phyloP scores from a whole-genome alignment of 495 filamentous ascomycete genomes.

The Thermothielavioides terrestris region DNA sequence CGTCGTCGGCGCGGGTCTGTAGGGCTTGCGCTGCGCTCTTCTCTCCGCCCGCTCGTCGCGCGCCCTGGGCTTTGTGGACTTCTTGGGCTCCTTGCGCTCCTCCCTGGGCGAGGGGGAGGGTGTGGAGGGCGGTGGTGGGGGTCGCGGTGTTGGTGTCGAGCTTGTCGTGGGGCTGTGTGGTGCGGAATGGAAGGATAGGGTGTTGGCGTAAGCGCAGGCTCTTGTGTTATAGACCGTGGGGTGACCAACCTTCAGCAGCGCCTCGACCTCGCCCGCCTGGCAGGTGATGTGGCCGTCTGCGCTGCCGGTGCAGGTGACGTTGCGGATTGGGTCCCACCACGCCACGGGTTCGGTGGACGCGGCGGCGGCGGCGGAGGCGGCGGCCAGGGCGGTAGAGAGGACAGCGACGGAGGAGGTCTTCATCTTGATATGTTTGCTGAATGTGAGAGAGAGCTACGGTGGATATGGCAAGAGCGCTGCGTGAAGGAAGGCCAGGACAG shows the following conservation, averaged over 20 bases:
- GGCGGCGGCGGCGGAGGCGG: not conserved
- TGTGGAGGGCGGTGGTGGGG: no score
- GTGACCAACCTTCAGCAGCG: not conserved
- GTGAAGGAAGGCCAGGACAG: no score
- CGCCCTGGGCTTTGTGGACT: no score
- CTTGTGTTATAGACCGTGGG: no score
- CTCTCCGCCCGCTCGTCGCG: no score
- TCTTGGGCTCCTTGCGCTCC: no score
- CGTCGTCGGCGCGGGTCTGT: not conserved
- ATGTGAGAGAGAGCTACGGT: not conserved
- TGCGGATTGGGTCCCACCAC: not conserved
- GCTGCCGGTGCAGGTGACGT: not conserved
- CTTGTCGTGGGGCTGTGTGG: not conserved
- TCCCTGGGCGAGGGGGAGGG: no score
- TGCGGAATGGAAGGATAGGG: not conserved
- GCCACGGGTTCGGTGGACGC: not conserved
- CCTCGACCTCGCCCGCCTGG: not conserved
- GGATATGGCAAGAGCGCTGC: no score
- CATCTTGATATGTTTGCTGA: not conserved
- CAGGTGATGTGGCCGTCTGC: not conserved
- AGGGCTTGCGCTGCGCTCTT: not conserved
- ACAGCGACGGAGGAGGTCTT: not conserved
- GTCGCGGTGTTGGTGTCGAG: not conserved
- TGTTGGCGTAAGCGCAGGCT: no score
- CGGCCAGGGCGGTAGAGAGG: not conserved